Percentiles rank a stretch among this genome's conserved stretches.
These are phyloP conservation scores for Dovyalis caffra DNA, from an alignment of 345 rosid genomes.

Conservation along the genomic window DNA sequence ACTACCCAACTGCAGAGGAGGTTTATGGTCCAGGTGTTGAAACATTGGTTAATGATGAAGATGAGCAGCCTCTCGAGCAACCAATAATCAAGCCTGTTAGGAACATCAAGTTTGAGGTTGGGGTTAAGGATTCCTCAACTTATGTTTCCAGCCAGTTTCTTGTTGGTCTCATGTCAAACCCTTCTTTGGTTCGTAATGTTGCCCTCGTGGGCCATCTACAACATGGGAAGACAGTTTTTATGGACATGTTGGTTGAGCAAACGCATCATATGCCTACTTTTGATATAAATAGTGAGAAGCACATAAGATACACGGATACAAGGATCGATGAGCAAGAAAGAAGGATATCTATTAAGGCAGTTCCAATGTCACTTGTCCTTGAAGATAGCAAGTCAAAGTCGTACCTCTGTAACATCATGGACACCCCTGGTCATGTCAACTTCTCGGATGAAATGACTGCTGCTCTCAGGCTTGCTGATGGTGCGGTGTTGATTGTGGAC, in stretches of 20 bases:
- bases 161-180: constrained; percentile 91
- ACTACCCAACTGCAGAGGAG: constrained; percentile 97
- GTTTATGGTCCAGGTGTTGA: constrained; percentile 95
- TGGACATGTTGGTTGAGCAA: constrained; percentile 99
- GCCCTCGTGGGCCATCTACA: constrained; percentile 96
- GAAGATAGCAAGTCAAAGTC: constrained; percentile 95
- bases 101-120: constrained; percentile 85
- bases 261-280: constrained; percentile 90
- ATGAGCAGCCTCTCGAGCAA: constrained; percentile 84
- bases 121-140: constrained; percentile 87
- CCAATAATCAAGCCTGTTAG: constrained; percentile 86
- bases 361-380: constrained; percentile 95
- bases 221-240: constrained; percentile 89
- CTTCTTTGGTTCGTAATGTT: constrained; percentile 79
- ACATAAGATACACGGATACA: constrained; percentile 87
- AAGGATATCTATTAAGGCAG: constrained; percentile 87
- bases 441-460: constrained; percentile 87
- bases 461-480: constrained; percentile 88
- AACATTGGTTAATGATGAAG: constrained; percentile 95
- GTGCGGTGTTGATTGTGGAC: constrained; percentile 93
- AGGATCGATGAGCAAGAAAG: constrained; percentile 97
- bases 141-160: constrained; percentile 93
- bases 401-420: constrained; percentile 84
- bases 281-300: constrained; percentile 78
- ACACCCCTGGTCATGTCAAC: constrained; percentile 92